These are phyloP conservation scores for Suillus spraguei DNA, from an alignment of 768 basidiomycete species.

Conservation along the genomic window DNA sequence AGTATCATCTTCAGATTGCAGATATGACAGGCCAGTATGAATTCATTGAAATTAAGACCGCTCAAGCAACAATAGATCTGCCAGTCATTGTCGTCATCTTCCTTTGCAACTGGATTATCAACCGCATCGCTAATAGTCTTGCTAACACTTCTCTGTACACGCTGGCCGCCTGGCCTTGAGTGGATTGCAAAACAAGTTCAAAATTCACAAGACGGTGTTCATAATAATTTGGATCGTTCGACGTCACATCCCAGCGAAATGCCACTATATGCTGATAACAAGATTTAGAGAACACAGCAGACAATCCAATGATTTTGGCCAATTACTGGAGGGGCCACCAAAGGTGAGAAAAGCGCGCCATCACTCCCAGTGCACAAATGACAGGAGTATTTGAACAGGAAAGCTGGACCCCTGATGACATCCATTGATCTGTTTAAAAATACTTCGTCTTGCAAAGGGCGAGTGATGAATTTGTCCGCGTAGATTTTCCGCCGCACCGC, in stretches of 20 bases:
- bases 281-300: background rate
- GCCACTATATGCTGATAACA: background rate
- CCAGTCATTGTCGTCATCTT: background rate
- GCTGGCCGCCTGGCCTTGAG: background rate
- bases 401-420: background rate
- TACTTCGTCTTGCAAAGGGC: background rate
- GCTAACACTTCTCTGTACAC: background rate
- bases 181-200: background rate
- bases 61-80: background rate
- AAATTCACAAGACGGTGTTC: background rate
- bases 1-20: background rate
- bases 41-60: background rate
- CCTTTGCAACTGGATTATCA: background rate
- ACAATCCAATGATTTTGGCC: background rate
- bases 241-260: background rate
- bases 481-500: background rate
- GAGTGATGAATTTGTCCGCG: background rate
- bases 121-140: background rate
- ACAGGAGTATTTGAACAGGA: background rate
- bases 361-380: background rate
- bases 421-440: background rate
- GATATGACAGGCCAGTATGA: background rate
- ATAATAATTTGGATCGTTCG: background rate
- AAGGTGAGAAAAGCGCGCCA: background rate
- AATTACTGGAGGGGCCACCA: background rate